These are phyloP conservation scores for Xylariomycetidae sp. DNA, from an alignment of 2,329 filamentous ascomycete genomes.

Conservation along the genomic window DNA sequence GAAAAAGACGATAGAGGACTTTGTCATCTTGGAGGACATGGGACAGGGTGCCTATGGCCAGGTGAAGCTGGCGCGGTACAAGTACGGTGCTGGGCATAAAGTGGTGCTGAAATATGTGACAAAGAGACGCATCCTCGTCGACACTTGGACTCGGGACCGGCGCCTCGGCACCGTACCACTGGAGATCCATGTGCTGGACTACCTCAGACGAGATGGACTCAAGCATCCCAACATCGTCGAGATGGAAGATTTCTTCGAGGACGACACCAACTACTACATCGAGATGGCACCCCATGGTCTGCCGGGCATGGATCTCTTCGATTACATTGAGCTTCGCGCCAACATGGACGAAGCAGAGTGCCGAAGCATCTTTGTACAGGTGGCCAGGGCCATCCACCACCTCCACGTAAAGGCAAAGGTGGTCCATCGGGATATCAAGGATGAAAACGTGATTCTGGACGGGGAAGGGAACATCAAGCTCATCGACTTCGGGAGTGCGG, in stretches of 20 bases:
- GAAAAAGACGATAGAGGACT: slow-evolving; percentile 87
- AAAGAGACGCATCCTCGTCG: slow-evolving; percentile 90
- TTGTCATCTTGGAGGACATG: slow-evolving; percentile 94
- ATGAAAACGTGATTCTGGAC: slow-evolving; percentile 95
- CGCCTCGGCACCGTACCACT: slow-evolving; percentile 89
- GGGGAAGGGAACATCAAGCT: slow-evolving; percentile 94
- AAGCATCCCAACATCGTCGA: slow-evolving; percentile 65
- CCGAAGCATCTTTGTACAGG: slow-evolving; percentile 90
- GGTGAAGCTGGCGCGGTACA: slow-evolving; percentile 88
- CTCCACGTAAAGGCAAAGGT: slow-evolving; percentile 85
- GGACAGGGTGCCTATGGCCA: slow-evolving; percentile 96
- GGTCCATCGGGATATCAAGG: slow-evolving; percentile 97
- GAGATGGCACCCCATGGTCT: slow-evolving; percentile 95
- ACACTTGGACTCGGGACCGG: slow-evolving; percentile 95
- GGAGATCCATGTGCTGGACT: slow-evolving; percentile 95
- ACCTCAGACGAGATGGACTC: slow-evolving; percentile 68
- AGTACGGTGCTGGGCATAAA: slow-evolving; percentile 67
- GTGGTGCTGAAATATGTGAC: slow-evolving; percentile 97
- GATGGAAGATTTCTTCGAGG: slow-evolving; percentile 70
- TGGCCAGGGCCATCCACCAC: slow-evolving; percentile 83
- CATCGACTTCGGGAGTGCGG: slow-evolving; percentile 96
- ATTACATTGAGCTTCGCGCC: slow-evolving; percentile 93
- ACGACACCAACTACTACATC: slow-evolving; percentile 93
- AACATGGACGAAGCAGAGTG: slow-evolving; percentile 97
- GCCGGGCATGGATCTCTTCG: slow-evolving; percentile 96